Conservation (phyloP, 129 eudicot genomes). For the Scalesia atractyloides region DNA sequence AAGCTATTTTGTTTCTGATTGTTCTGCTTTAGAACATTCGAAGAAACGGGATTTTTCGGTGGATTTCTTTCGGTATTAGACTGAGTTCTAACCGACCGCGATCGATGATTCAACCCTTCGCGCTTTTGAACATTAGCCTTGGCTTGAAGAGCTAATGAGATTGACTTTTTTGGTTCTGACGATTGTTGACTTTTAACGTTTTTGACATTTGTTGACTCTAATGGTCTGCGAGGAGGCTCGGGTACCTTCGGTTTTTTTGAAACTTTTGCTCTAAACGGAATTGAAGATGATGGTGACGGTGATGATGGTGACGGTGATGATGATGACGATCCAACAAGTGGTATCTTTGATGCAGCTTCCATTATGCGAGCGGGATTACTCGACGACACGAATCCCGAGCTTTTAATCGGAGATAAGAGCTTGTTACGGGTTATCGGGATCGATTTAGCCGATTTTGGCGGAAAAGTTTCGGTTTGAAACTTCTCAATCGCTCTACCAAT, state of each 20-base stretch:
- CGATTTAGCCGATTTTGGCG: slow-evolving; percentile 90
- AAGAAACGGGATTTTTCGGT: slow-evolving; percentile 49
- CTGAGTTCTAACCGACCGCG: slow-evolving; percentile 49
- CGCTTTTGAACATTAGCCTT: slow-evolving; percentile 93
- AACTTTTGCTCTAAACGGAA: slow-evolving; percentile 64
- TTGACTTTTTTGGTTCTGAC: slow-evolving; percentile 50
- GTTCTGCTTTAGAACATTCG: slow-evolving; percentile 67
- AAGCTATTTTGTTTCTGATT: slow-evolving; percentile 84
- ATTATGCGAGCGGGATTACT: slow-evolving; percentile 70
- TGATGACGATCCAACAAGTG: slow-evolving; percentile 52
- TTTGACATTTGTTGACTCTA: slow-evolving; percentile 55
- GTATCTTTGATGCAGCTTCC: slow-evolving; percentile 86
- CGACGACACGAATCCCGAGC: slow-evolving; percentile 52
- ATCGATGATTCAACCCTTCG: slow-evolving; percentile 54
- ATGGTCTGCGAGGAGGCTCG: slow-evolving; percentile 48
- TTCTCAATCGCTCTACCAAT: slow-evolving; percentile 57
- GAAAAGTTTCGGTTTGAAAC: slow-evolving; percentile 79
- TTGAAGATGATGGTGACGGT: slow-evolving; percentile 29
- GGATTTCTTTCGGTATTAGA: slow-evolving; percentile 42
- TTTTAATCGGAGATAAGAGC: slow-evolving; percentile 87
- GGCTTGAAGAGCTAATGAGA: slow-evolving; percentile 92
- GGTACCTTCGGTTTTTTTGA: slow-evolving; percentile 50
- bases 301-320: slow-evolving; percentile 10
- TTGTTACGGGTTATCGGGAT: slow-evolving; percentile 76
- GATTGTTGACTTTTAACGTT: slow-evolving; percentile 53